Evolutionary conservation across 257 asterid genomes (phyloP).

Genomic region (Salvia hispanica): DNA sequence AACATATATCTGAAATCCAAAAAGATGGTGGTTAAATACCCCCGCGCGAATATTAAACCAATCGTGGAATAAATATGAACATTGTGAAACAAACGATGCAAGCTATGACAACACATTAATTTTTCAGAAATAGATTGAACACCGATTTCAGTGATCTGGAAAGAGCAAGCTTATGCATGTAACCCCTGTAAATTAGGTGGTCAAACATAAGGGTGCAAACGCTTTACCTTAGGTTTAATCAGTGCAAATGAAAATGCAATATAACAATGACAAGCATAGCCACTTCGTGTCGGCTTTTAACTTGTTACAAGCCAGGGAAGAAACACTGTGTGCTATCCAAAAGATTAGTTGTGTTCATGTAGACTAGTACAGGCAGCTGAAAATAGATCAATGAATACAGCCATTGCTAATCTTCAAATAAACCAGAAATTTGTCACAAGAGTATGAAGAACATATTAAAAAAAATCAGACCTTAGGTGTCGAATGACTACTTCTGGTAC

Average conservation of each 20-base stretch:
- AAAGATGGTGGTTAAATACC: not conserved
- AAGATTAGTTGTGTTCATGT: not conserved
- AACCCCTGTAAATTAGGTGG: not conserved
- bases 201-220: not conserved
- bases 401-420: conserved; percentile 19
- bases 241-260: not conserved
- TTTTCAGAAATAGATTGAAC: not conserved
- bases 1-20: conserved; percentile 63
- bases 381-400: conserved; percentile 1
- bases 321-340: not conserved
- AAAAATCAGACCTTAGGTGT: conserved; percentile 68
- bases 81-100: not conserved
- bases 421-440: conserved; percentile 13
- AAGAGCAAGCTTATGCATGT: not conserved
- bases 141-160: not conserved
- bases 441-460: not conserved
- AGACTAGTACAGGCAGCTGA: not conserved
- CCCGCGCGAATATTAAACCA: not conserved
- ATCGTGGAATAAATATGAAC: not conserved
- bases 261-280: conserved; percentile 5
- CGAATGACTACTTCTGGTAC: conserved; percentile 79
- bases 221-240: not conserved
- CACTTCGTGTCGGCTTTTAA: not conserved
- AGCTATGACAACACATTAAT: not conserved
- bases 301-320: conserved; percentile 1